Evolutionary conservation across 257 asterid genomes (phyloP).

Genomic region (Nicotiana tomentosiformis): DNA sequence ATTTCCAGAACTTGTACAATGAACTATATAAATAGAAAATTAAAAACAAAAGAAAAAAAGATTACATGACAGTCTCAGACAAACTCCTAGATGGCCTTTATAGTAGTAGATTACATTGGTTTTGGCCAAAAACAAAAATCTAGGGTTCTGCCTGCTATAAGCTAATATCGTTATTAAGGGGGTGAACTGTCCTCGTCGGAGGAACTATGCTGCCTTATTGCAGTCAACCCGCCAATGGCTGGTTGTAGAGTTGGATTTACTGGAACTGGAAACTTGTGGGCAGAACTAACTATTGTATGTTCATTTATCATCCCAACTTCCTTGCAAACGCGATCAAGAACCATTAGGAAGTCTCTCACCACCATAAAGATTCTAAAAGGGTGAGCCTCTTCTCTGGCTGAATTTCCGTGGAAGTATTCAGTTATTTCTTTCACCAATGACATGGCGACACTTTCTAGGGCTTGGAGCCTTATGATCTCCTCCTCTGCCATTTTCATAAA

Average conservation of each 20-base stretch:
- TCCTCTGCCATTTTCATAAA: slow-evolving; percentile 68
- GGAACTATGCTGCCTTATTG: slow-evolving; percentile 28
- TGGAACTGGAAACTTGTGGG: slow-evolving; percentile 78
- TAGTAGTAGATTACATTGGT: slow-evolving; percentile 26
- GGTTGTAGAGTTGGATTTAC: slow-evolving; percentile 82
- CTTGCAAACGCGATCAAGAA: slow-evolving; percentile 83
- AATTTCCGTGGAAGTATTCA: slow-evolving; percentile 91
- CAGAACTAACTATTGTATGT: slow-evolving; percentile 62
- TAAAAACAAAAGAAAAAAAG: not conserved
- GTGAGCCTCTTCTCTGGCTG: slow-evolving; percentile 89
- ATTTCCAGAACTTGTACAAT: slow-evolving; percentile 30
- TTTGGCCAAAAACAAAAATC: slow-evolving; percentile 15
- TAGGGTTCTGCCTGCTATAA: not conserved
- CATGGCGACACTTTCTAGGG: slow-evolving; percentile 71
- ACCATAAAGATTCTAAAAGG: slow-evolving; percentile 91
- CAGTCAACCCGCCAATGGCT: slow-evolving; percentile 32
- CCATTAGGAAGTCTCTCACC: slow-evolving; percentile 75
- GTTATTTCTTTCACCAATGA: slow-evolving; percentile 91
- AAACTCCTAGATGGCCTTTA: slow-evolving; percentile 28
- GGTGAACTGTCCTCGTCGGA: slow-evolving; percentile 48
- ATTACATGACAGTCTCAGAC: slow-evolving; percentile 23
- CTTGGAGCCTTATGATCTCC: slow-evolving; percentile 75
- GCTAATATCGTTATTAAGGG: slow-evolving; percentile 11
- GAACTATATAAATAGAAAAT: slow-evolving; percentile 44
- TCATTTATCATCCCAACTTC: slow-evolving; percentile 91